phyloP scores from a whole-genome alignment of 108 stramenopile genomes.

The Epipyxis sp. region DNA sequence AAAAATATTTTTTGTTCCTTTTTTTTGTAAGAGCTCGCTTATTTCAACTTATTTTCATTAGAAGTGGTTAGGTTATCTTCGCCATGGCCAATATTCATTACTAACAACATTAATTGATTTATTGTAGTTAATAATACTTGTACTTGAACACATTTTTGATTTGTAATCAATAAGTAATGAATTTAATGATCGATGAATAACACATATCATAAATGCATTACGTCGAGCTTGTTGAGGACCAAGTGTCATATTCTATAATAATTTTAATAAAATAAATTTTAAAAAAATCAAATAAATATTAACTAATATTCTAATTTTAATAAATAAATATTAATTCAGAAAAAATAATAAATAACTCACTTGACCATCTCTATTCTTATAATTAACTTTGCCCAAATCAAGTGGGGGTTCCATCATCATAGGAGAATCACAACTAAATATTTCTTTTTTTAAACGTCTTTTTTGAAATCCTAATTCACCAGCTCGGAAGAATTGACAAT shows the following conservation, averaged over 20 bases:
- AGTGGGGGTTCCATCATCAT: constrained; percentile 10
- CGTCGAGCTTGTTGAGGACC: not conserved
- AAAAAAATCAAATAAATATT: too few relatives aligned
- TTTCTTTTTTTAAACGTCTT: constrained; percentile 1
- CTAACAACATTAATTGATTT: not conserved
- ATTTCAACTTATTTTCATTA: too few relatives aligned
- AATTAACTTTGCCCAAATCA: constrained; percentile 10
- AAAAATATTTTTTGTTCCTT: too few relatives aligned
- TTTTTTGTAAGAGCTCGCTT: too few relatives aligned
- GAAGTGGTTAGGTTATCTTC: too few relatives aligned
- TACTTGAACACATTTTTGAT: not conserved
- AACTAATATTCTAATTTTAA: too few relatives aligned
- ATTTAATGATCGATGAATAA: constrained; percentile 17
- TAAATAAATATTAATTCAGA: too few relatives aligned
- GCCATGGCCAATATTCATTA: not conserved
- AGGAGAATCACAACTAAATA: constrained; percentile 28
- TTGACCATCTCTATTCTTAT: constrained; percentile 24
- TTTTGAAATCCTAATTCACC: constrained; percentile 38
- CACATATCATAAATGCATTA: constrained; percentile 19
- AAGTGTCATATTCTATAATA: not conserved
- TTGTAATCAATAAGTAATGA: not conserved
- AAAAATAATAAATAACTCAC: too few relatives aligned
- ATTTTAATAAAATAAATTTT: too few relatives aligned
- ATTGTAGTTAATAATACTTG: not conserved
- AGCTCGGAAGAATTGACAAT: constrained; percentile 35